Evolutionary conservation across 768 basidiomycete genomes (phyloP), one percentile per base, ranked within the genome.

Genomic region (Naganishia friedmannii): DNA sequence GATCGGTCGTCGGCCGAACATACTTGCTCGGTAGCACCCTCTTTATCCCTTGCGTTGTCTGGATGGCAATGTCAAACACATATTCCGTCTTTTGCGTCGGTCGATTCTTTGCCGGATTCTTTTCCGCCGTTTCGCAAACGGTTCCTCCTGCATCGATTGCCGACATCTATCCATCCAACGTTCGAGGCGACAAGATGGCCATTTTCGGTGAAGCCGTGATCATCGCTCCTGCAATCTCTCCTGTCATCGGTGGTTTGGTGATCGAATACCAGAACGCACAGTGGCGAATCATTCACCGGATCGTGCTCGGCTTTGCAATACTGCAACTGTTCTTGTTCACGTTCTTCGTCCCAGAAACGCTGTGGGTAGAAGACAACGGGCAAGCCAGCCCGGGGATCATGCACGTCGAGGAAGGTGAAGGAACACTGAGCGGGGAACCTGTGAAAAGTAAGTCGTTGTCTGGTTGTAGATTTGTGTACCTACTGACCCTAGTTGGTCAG

Each of bases 271-370:
- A 68, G 51, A 31, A 60, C 8, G 37, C 34, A 37, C 34, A 60
- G 23, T 76, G 75, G 75, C 71, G 45, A 48, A 58, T 68, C 58
- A 60, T 74, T 26, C 74, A 73, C 68, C 74, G 73, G 74, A 66
- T 76, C 73, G 67, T 74, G 46, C 65, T 74, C 13, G 75, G 56
- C 34, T 58, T 74, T 26, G 72, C 67, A 19, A 70, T 68, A 4
- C 32, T 74, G 5, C 75, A 76, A 37, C 29, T 76, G 13, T 37
- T 68, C 19, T 34, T 70, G 42, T 68, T 75, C 68, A 53, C 69
- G 51, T 67, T 73, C 37, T 42, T 76, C 28, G 72, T 76, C 2
- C 75, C 75, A 13, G 74, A 76, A 46, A 76, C 75, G 29, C 65
- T 76, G 21, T 76, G 73, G 73, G 66, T 65, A 13, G 69, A 74